These are phyloP conservation scores for Ogataea paradorogensis DNA, from an alignment of 805 yeast species.

Conservation along the genomic window DNA sequence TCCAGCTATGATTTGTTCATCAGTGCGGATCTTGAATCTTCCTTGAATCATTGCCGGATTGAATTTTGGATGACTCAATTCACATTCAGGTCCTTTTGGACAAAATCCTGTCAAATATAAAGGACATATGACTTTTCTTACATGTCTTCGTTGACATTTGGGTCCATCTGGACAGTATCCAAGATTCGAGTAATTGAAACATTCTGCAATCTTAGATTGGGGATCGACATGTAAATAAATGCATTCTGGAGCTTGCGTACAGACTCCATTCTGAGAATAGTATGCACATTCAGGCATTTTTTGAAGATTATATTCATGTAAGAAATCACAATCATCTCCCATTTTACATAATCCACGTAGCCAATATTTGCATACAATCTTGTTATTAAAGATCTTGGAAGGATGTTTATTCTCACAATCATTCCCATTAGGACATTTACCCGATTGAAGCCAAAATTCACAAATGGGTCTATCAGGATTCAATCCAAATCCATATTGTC, in stretches of 20 bases:
- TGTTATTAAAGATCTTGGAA: constrained; percentile 58
- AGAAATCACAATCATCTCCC: constrained; percentile 92
- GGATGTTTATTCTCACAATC: constrained; percentile 82
- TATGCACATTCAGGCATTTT: constrained; percentile 97
- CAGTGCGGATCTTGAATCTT: constrained; percentile 43
- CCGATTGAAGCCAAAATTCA: constrained; percentile 60
- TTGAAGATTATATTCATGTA: constrained; percentile 90
- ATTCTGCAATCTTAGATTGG: constrained; percentile 80
- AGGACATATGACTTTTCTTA: constrained; percentile 73
- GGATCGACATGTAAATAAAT: constrained; percentile 91
- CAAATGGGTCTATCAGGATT: constrained; percentile 91
- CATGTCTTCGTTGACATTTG: constrained; percentile 75
- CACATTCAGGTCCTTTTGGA: constrained; percentile 81
- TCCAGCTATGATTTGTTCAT: constrained; percentile 34
- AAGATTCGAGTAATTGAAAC: constrained; percentile 68
- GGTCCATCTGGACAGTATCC: constrained; percentile 97
- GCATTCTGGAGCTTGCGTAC: constrained; percentile 94
- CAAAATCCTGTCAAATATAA: constrained; percentile 87
- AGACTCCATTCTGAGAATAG: constrained; percentile 76
- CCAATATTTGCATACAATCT: constrained; percentile 98
- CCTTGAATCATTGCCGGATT: constrained; percentile 44
- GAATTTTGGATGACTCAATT: constrained; percentile 79
- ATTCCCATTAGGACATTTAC: constrained; percentile 76
- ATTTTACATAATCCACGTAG: constrained; percentile 94
- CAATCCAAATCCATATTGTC: constrained; percentile 76